Base-by-base conservation (phyloP, 345 rosid genomes). In the Cochlearia excelsa region DNA sequence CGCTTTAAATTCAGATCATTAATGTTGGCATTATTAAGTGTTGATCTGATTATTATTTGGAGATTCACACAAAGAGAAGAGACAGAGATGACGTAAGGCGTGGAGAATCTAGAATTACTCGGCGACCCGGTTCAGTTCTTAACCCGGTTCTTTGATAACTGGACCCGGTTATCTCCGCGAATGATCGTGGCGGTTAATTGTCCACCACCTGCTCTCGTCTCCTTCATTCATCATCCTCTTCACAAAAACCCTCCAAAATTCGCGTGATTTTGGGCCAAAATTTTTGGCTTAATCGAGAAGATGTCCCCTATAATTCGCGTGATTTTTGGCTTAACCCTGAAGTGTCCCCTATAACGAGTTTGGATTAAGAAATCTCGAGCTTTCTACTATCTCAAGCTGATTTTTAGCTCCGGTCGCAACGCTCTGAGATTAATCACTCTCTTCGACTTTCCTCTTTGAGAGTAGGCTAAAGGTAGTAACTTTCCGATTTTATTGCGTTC, bases 61-160 rank as follows among this genome's bases (percentile, higher is more conserved):
- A 33, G 35, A 33, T 33, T 33, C 4, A 33, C 40, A 37, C 40
- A 37, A 37, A 6, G 40, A 31, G 28, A 57, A 51, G 39, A 23
- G 57, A 37, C 30, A 34, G 16, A 8, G 42, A 42, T 63, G 61
- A 54, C 54, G 61, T 54, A 33, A 38, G 49, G 50, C 11, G 27
- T 48, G 6, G 63, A 48, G 44, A 57, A 48, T 53, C 45, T 44
- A 46, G 6, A 46, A 31, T 3, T 52, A 52, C 30, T 48, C 34
- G 63, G 61, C 9, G 16, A 57, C 44, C 57, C 45, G 57, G 38
- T 47, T 56, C 49, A 40, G 51, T 47, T 48, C 2, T 45, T 37
- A 10, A 51, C 58, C 58, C 58, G 58, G 2, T 42, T 51, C 23
- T 35, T 35, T 29, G 1, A 40, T 48, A 49, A 49, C n/a, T 52